Evolutionary conservation across 495 filamentous ascomycete species (phyloP), one percentile per base, ranked within the genome.

Genomic region (Aspergillus conjunctus): DNA sequence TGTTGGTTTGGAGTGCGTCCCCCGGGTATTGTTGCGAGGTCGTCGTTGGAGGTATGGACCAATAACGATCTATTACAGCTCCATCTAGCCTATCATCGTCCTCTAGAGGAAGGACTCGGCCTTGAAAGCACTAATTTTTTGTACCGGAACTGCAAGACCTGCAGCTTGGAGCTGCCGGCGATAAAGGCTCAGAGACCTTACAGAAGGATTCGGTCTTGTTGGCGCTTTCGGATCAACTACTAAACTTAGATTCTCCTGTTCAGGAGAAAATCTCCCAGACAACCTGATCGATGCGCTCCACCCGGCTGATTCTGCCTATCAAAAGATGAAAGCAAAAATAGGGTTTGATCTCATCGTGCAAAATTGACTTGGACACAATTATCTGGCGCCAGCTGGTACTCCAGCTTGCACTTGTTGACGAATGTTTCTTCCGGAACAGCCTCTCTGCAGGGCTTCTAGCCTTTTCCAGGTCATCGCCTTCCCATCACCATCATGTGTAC

Each of bases 381-480:
- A 54, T 67, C 60, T 67, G 61, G 65, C 54, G 65, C 65, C 65
- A 67, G 65, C 51, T 64, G 61, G 61, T 64, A 41, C 31, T 59
- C 51, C 54, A 61, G 34, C 44, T 26, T 64, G 60, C 37, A 59
- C 41, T 18, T 30, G n/a, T 21, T 48, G 34, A 37, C 20, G 11
- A 31, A n/a, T 33, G n/a, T 11, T 15, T 20, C 44, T 53, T 21
- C 37, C 26, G n/a, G 15, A 49, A 30, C 37, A 20, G 57, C 7
- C 34, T 32, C 14, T 11, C 50, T 52, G 17, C 31, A 37, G 41
- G 30, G 18, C 51, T 58, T 22, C 50, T 58, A 18, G 22, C 30
- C 45, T 33, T 63, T 26, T 51, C 44, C 44, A 26, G 37, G 37
- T 51, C 37, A n/a, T 41, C 8, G 12, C 11, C 11, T 41, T 37